Conservation (phyloP, 768 basidiomycete species). For the Mycena rebaudengoi region DNA sequence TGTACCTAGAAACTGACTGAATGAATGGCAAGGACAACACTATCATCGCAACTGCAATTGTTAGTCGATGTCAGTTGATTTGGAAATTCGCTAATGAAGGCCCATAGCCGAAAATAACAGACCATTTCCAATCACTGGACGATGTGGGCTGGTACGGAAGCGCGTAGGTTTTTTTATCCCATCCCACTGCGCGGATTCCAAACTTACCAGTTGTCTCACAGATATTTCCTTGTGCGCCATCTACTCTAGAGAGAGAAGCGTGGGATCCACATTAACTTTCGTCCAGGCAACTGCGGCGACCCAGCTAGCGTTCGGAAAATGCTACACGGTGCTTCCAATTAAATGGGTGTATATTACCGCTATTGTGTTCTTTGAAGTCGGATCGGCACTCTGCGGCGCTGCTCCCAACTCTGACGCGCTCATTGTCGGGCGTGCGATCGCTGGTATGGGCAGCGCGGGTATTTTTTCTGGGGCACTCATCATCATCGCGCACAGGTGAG, state of each 20-base stretch:
- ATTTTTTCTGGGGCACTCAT: slow-evolving; percentile 28
- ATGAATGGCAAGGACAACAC: too few relatives aligned
- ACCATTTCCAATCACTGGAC: too few relatives aligned
- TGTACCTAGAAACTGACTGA: too few relatives aligned
- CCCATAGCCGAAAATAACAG: too few relatives aligned
- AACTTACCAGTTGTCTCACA: not conserved
- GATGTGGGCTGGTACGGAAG: too few relatives aligned
- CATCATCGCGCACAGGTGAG: slow-evolving; percentile 34
- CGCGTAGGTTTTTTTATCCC: too few relatives aligned
- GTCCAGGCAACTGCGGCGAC: slow-evolving; percentile 26
- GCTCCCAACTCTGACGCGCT: slow-evolving; percentile 35
- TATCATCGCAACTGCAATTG: not conserved
- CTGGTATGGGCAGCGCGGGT: slow-evolving; percentile 55
- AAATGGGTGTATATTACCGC: slow-evolving; percentile 25
- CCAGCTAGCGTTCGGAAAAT: slow-evolving; percentile 30
- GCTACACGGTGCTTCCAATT: slow-evolving; percentile 30
- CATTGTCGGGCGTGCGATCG: slow-evolving; percentile 55
- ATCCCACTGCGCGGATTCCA: not conserved
- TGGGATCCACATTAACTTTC: not conserved
- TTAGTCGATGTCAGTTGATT: too few relatives aligned
- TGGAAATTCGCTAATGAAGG: too few relatives aligned
- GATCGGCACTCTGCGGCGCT: slow-evolving; percentile 51
- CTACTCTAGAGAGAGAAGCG: not conserved
- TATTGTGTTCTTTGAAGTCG: slow-evolving; percentile 50
- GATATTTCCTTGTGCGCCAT: not conserved